Evolutionary conservation across 768 basidiomycete genomes (phyloP).

Genomic region (Pholiota molesta): DNA sequence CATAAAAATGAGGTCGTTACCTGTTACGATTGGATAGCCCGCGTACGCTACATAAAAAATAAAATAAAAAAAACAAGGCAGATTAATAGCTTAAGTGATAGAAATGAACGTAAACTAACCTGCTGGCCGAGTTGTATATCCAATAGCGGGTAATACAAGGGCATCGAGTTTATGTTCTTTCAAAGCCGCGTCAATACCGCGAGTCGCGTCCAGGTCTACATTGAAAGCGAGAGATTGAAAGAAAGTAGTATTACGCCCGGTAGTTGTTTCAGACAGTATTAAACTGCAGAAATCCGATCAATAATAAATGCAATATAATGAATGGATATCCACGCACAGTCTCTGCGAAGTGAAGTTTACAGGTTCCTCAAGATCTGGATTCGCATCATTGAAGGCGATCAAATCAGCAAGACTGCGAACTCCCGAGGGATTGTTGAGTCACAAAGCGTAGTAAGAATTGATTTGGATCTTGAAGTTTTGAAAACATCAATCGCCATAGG

Average conservation of each 20-base stretch:
- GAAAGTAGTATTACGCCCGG: slow-evolving; percentile 43
- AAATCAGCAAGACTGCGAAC: slow-evolving; percentile 58
- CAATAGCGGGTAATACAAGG: slow-evolving; percentile 48
- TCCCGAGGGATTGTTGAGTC: slow-evolving; percentile 56
- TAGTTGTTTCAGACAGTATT: slow-evolving; percentile 39
- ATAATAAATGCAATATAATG: neutral
- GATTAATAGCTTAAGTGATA: neutral
- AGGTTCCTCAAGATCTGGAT: slow-evolving; percentile 53
- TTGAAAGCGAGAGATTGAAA: slow-evolving; percentile 46
- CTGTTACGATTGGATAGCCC: slow-evolving; percentile 2
- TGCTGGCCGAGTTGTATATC: slow-evolving; percentile 39
- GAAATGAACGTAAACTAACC: slow-evolving; percentile 24
- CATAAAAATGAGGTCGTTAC: neutral
- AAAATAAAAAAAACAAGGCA: neutral
- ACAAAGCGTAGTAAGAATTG: slow-evolving; percentile 45
- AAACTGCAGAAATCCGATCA: slow-evolving; percentile 26
- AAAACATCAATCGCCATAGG: neutral
- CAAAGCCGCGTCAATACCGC: slow-evolving; percentile 57
- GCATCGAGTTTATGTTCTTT: slow-evolving; percentile 51
- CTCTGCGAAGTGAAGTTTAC: slow-evolving; percentile 39
- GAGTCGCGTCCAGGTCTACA: slow-evolving; percentile 47
- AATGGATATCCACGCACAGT: slow-evolving; percentile 25
- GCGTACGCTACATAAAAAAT: slow-evolving; percentile 3
- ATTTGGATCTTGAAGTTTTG: slow-evolving; percentile 61
- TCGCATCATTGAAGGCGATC: slow-evolving; percentile 56